These are phyloP conservation scores for Parastagonospora nodorum DNA, from an alignment of 2,329 filamentous ascomycete genomes.

Conservation along the genomic window DNA sequence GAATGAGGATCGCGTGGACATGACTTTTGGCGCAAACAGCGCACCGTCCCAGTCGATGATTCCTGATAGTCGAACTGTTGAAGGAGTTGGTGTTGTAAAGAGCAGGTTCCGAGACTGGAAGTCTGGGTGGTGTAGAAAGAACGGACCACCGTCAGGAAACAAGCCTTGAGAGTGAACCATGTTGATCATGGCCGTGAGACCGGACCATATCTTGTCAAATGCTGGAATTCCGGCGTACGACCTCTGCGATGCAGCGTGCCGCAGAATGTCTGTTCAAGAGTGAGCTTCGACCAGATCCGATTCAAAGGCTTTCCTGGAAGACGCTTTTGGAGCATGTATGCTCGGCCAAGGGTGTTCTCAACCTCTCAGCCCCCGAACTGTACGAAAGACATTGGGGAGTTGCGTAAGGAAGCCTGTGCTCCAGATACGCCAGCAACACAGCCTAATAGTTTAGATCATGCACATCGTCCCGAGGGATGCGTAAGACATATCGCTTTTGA, in stretches of 20 bases:
- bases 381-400: neutral
- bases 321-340: conserved; percentile 18
- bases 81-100: neutral
- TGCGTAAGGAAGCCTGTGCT: neutral
- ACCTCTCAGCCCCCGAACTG: neutral
- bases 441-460: neutral
- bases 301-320: conserved; percentile 8
- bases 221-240: neutral
- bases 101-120: conserved; percentile 1
- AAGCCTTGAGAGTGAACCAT: neutral
- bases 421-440: neutral
- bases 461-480: neutral
- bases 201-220: neutral
- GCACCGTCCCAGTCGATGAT: conserved; percentile 1
- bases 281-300: conserved; percentile 4
- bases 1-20: conserved; percentile 1
- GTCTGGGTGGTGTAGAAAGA: neutral
- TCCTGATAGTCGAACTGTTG: neutral
- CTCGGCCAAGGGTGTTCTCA: conserved; percentile 5
- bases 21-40: conserved; percentile 2
- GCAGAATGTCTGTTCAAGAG: conserved; percentile 7
- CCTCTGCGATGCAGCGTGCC: conserved; percentile 1
- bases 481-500: neutral
- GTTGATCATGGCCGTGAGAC: neutral
- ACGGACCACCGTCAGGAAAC: neutral